Percentiles rank a stretch among this genome's conserved stretches.
Conservation (phyloP, 2,329 filamentous ascomycete genomes). For the Penicillium janthinellum region DNA sequence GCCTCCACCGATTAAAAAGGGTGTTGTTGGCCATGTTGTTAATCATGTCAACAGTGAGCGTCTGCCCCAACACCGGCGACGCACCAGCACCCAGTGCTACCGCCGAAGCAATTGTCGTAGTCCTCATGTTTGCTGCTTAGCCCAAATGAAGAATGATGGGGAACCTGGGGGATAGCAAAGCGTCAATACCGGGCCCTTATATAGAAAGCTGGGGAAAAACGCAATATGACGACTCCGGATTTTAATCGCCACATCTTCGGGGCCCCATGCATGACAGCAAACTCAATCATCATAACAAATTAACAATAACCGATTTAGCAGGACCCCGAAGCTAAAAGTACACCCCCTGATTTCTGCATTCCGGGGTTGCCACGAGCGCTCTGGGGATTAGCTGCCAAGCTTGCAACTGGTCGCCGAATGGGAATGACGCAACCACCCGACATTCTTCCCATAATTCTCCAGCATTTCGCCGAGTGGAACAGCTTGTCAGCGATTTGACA, state of each 20-base stretch:
- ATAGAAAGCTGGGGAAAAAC: not conserved
- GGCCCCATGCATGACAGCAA: not conserved
- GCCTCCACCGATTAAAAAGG: constrained; percentile 19
- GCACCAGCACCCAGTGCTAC: constrained; percentile 6
- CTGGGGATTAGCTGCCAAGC: not conserved
- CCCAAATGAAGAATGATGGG: not conserved
- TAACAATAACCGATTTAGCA: not conserved
- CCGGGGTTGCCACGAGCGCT: not conserved
- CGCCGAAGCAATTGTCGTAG: not conserved
- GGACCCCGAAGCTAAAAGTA: not conserved
- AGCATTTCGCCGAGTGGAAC: not conserved
- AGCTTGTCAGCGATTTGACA: not conserved
- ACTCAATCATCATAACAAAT: not conserved
- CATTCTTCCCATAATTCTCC: constrained; percentile 6
- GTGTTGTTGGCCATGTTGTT: constrained; percentile 21
- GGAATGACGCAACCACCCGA: constrained; percentile 6
- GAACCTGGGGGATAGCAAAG: not conserved
- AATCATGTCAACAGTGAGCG: constrained; percentile 14
- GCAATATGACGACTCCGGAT: not conserved
- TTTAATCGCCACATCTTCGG: constrained; percentile 24
- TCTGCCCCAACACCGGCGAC: constrained; percentile 8
- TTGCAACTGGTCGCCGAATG: constrained; percentile 2
- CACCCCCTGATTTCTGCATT: not conserved
- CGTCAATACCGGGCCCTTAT: not conserved
- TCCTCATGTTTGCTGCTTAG: constrained; percentile 10